Conservation (phyloP, 164 flowering plant species). For the Brasenia schreberi region DNA sequence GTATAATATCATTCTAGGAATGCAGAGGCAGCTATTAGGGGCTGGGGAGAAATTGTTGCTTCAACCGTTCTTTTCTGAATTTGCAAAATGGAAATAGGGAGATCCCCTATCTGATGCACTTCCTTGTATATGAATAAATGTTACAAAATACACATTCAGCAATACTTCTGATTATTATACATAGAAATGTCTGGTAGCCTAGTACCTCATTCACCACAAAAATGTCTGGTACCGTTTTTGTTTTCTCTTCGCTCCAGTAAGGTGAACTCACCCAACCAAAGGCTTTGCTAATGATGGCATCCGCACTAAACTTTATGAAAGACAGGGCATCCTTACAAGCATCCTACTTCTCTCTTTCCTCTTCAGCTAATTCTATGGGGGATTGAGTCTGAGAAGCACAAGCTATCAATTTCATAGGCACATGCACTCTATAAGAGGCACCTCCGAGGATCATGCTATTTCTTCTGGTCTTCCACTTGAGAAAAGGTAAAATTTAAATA, state of each 20-base stretch:
- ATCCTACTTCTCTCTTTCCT: slow-evolving; percentile 59
- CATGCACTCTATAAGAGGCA: neutral
- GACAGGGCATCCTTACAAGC: slow-evolving; percentile 47
- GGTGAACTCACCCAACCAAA: slow-evolving; percentile 83
- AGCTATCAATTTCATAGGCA: slow-evolving; percentile 35
- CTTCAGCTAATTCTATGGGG: slow-evolving; percentile 21
- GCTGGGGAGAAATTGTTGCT: no score
- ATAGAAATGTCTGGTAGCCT: slow-evolving; percentile 24
- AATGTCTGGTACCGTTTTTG: slow-evolving; percentile 47
- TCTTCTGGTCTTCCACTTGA: neutral
- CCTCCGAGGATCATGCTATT: neutral
- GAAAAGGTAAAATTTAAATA: neutral
- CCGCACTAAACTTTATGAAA: slow-evolving; percentile 30
- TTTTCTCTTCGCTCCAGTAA: slow-evolving; percentile 89
- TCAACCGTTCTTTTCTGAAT: no score
- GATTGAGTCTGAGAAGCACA: slow-evolving; percentile 30
- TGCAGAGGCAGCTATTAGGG: no score
- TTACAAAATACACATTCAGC: no score
- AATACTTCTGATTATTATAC: no score
- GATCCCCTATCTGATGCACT: no score
- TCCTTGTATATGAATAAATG: no score
- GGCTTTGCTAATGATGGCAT: slow-evolving; percentile 75
- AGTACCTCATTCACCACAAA: slow-evolving; percentile 37
- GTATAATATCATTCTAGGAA: no score
- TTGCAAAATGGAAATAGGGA: no score